Conservation (phyloP, 345 rosid genomes). For the Gossypioides kirkii region DNA sequence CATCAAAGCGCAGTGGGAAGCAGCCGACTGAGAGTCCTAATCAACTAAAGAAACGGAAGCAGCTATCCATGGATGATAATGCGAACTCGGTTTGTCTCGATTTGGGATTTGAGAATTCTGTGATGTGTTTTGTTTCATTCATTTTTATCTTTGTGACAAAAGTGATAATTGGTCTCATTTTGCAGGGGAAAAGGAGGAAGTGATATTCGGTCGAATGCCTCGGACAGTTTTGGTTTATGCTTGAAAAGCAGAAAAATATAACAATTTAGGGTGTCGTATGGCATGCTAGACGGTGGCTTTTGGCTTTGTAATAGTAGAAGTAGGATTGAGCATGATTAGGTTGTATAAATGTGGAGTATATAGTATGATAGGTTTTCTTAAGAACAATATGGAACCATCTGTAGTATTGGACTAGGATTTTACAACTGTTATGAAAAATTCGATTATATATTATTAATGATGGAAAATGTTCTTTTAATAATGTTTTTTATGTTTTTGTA, state of each 20-base stretch:
- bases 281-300: neutral
- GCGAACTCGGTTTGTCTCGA: slow-evolving; percentile 39
- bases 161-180: neutral
- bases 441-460: neutral
- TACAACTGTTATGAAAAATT: neutral
- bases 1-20: slow-evolving; percentile 66
- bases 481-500: neutral
- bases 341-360: neutral
- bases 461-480: neutral
- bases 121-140: neutral
- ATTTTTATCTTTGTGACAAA: neutral
- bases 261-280: neutral
- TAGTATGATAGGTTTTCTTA: neutral
- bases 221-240: no score
- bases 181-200: slow-evolving; percentile 73
- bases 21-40: slow-evolving; percentile 59
- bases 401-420: neutral
- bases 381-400: neutral
- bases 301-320: neutral
- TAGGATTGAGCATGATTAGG: neutral
- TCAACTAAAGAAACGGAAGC: slow-evolving; percentile 70
- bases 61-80: slow-evolving; percentile 79
- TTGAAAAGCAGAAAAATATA: slow-evolving; percentile 9
- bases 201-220: slow-evolving; percentile 13
- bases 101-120: neutral